Conservation (phyloP, 208 protist species). For the Trypanosoma cruzi region DNA sequence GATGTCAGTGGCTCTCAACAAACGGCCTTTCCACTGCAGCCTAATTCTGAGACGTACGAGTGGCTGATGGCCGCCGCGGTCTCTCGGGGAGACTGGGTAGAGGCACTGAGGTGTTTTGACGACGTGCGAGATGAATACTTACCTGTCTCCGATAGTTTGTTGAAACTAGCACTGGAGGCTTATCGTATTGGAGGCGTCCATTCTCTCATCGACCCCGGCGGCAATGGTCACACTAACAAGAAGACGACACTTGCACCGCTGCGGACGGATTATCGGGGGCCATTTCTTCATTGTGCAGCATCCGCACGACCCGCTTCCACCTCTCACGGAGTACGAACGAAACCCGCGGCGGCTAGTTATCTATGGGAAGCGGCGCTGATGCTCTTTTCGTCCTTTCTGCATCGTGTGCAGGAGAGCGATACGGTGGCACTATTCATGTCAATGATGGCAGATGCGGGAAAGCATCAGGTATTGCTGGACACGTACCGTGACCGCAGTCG, state of each 20-base stretch:
- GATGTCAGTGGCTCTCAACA: background rate
- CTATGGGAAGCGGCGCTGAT: slow-evolving; percentile 30
- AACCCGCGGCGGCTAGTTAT: background rate
- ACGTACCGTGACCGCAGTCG: slow-evolving; percentile 30
- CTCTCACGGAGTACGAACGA: background rate
- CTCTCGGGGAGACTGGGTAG: slow-evolving; percentile 41
- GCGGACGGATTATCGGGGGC: slow-evolving; percentile 43
- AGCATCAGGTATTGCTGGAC: slow-evolving; percentile 18
- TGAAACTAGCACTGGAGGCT: slow-evolving; percentile 49
- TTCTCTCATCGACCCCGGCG: background rate
- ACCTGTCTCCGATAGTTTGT: slow-evolving; percentile 37
- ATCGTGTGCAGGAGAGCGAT: slow-evolving; percentile 38
- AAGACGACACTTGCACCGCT: slow-evolving; percentile 22
- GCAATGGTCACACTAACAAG: background rate
- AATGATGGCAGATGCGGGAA: slow-evolving; percentile 33
- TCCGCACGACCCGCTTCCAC: slow-evolving; percentile 15
- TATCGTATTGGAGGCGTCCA: slow-evolving; percentile 31
- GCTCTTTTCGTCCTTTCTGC: slow-evolving; percentile 42
- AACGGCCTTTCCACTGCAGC: slow-evolving; percentile 27
- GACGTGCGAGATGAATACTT: slow-evolving; percentile 36
- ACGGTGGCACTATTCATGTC: slow-evolving; percentile 53
- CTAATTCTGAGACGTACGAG: slow-evolving; percentile 70
- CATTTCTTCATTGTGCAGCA: slow-evolving; percentile 35
- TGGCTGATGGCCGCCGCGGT: slow-evolving; percentile 58
- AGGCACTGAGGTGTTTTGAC: slow-evolving; percentile 55